phyloP scores from a whole-genome alignment of 345 rosid species.

The Populus nigra region DNA sequence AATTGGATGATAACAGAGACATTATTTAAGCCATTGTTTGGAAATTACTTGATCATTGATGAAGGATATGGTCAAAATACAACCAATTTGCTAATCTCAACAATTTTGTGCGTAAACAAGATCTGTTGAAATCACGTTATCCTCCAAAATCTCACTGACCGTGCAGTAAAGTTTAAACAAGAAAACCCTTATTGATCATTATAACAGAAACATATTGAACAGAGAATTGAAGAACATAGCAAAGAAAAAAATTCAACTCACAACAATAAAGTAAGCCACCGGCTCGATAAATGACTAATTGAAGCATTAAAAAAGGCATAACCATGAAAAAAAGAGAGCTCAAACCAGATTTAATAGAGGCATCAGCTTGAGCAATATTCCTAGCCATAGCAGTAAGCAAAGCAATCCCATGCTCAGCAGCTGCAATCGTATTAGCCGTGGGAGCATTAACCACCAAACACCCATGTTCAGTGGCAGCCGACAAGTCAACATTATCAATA shows the following conservation, averaged over 20 bases:
- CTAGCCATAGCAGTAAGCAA: conserved; percentile 25
- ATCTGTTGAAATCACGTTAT: neutral
- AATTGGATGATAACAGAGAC: neutral
- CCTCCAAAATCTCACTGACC: neutral
- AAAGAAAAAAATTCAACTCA: neutral
- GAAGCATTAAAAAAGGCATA: neutral
- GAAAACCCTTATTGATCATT: neutral
- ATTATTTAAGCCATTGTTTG: neutral
- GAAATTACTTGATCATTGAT: neutral
- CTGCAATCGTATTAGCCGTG: conserved; percentile 19
- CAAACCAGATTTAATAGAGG: conserved; percentile 19
- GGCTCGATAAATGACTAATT: conserved; percentile 21
- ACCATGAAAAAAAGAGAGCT: no score
- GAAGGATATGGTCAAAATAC: neutral
- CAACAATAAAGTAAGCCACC: neutral
- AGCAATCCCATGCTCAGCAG: conserved; percentile 22
- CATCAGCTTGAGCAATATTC: conserved; percentile 19
- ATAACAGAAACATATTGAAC: neutral
- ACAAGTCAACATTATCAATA: conserved; percentile 23
- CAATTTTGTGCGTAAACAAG: neutral
- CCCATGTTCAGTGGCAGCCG: conserved; percentile 23
- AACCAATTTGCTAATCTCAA: neutral
- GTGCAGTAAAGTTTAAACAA: neutral
- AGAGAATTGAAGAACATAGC: neutral
- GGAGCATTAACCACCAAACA: conserved; percentile 27